Evolutionary conservation across 1,284 basidiomycete genomes (phyloP).

Genomic region (Thelephora terrestris): DNA sequence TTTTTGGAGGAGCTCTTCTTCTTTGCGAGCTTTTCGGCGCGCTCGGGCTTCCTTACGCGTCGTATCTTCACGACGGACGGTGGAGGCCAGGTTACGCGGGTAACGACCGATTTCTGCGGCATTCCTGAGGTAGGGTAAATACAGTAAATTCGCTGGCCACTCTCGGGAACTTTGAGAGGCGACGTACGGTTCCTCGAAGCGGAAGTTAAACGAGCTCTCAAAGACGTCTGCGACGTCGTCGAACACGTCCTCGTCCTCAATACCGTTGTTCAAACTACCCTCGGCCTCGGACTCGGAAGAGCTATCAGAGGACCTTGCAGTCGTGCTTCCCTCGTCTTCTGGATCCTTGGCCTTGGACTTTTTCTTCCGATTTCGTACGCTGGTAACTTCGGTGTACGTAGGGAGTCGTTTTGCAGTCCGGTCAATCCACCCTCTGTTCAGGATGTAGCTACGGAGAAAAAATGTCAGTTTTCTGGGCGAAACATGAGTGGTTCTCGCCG

Average conservation of each 20-base stretch:
- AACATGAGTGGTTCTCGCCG: conserved; percentile 4
- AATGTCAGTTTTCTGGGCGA: not conserved
- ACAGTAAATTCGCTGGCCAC: not conserved
- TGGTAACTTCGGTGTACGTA: conserved; percentile 73
- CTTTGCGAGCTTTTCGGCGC: conserved; percentile 67
- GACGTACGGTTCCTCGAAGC: conserved; percentile 86
- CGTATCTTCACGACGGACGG: conserved; percentile 72
- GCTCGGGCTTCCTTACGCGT: conserved; percentile 76
- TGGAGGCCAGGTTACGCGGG: conserved; percentile 62
- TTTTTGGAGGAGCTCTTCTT: conserved; percentile 64
- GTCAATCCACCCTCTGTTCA: conserved; percentile 94
- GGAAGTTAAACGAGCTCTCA: conserved; percentile 86
- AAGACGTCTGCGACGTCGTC: conserved; percentile 66
- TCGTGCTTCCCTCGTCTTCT: conserved; percentile 17
- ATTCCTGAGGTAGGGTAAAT: conserved; percentile 33
- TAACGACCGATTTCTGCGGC: conserved; percentile 68
- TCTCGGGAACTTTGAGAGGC: not conserved
- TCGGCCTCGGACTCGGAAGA: conserved; percentile 7
- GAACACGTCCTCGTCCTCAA: conserved; percentile 40
- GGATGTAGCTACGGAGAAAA: conserved; percentile 62
- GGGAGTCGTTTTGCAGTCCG: conserved; percentile 60
- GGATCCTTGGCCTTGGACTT: conserved; percentile 27
- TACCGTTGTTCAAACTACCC: conserved; percentile 20
- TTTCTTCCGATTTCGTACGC: conserved; percentile 18
- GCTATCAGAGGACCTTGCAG: not conserved